Percentiles rank a stretch among this genome's conserved stretches.
Evolutionary conservation across 169 alveolate genomes (phyloP).

Genomic region (Eimeria tenella): DNA sequence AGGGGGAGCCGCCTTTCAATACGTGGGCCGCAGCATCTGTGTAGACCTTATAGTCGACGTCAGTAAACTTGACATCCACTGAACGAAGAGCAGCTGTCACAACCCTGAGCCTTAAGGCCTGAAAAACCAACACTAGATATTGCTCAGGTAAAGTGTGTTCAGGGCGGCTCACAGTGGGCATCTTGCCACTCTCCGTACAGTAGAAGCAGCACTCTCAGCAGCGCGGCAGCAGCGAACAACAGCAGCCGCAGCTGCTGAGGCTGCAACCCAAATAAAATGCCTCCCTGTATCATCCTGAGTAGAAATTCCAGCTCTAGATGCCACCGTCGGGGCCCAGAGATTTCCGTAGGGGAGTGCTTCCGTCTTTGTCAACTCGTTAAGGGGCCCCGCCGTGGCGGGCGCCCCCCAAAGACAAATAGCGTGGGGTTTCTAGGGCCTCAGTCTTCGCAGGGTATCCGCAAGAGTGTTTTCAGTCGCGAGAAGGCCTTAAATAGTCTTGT

Average conservation of each 20-base stretch:
- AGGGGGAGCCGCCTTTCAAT: slow-evolving; percentile 95
- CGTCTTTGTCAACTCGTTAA: not conserved
- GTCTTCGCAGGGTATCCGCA: no score
- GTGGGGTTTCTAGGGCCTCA: no score
- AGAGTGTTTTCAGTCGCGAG: no score
- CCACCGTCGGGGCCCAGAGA: not conserved
- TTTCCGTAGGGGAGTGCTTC: not conserved
- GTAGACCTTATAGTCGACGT: slow-evolving; percentile 97
- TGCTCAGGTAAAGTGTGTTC: not conserved
- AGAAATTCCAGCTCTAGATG: not conserved
- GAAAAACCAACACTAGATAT: not conserved
- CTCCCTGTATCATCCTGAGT: not conserved
- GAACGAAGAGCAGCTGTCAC: not conserved
- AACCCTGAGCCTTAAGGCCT: not conserved
- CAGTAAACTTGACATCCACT: slow-evolving; percentile 95
- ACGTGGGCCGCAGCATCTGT: slow-evolving; percentile 98
- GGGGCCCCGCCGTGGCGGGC: slow-evolving; percentile 48
- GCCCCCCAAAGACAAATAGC: not conserved
- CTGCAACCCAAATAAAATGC: slow-evolving; percentile 1
- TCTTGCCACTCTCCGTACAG: slow-evolving; percentile 80
- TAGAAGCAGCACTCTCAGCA: slow-evolving; percentile 48
- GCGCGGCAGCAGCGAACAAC: slow-evolving; percentile 56
- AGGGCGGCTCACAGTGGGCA: slow-evolving; percentile 35
- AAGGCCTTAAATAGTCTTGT: no score
- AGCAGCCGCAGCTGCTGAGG: slow-evolving; percentile 57